phyloP scores from a whole-genome alignment of 768 basidiomycete genomes.

The Megacollybia marginata region DNA sequence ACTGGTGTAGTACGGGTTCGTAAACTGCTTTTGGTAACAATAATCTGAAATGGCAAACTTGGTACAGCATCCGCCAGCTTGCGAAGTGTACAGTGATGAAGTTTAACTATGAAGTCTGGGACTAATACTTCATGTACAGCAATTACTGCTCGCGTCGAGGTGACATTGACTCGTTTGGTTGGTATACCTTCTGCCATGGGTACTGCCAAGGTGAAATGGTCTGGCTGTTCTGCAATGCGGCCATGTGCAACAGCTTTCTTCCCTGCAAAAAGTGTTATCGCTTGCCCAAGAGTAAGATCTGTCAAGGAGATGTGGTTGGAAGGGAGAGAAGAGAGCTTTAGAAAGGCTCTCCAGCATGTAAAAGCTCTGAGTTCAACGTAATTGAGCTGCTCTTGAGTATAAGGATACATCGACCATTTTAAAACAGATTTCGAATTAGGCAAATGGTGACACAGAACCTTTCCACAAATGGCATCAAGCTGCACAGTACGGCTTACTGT shows the following conservation, averaged over 20 bases:
- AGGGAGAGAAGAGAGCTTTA: neutral
- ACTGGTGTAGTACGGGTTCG: slow-evolving; percentile 5
- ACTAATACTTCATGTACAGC: slow-evolving; percentile 5
- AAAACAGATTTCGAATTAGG: no score
- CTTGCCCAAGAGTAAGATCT: neutral
- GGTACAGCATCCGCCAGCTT: slow-evolving; percentile 3
- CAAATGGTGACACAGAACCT: no score
- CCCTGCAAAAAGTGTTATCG: neutral
- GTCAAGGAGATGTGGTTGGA: neutral
- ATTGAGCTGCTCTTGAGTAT: no score
- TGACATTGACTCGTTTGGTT: neutral
- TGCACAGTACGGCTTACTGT: no score
- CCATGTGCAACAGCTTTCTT: slow-evolving; percentile 4
- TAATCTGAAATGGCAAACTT: neutral
- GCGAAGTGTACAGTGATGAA: slow-evolving; percentile 6
- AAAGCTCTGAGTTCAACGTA: neutral
- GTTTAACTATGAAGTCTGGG: slow-evolving; percentile 3
- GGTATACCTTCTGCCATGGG: neutral
- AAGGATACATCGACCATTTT: no score
- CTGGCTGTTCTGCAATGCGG: neutral
- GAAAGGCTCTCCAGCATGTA: neutral
- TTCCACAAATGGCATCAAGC: no score
- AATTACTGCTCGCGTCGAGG: slow-evolving; percentile 6
- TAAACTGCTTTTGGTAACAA: slow-evolving; percentile 7
- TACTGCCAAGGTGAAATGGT: neutral